Evolutionary conservation across 768 basidiomycete species (phyloP).

Genomic region (Amanita muscaria): DNA sequence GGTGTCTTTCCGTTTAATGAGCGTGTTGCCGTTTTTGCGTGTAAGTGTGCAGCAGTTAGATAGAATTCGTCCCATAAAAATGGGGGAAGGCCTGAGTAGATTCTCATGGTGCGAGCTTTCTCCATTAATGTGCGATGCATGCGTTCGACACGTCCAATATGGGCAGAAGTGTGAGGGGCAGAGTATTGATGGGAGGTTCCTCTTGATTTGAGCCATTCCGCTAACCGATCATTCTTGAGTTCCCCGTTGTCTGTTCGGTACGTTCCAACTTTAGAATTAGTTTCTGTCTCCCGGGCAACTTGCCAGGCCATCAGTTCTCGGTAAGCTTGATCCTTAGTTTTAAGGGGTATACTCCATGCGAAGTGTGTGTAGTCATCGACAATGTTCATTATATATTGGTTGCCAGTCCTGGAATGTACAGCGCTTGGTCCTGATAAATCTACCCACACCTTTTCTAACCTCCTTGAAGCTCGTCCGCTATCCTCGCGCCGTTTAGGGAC

Average conservation of each 20-base stretch:
- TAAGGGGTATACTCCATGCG: slow-evolving; percentile 26
- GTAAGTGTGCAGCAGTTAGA: slow-evolving; percentile 20
- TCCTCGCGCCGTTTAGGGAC: slow-evolving; percentile 21
- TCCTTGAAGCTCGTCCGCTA: slow-evolving; percentile 16
- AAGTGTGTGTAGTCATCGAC: slow-evolving; percentile 24
- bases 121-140: slow-evolving; percentile 26
- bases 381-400: slow-evolving; percentile 25
- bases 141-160: slow-evolving; percentile 28
- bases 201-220: slow-evolving; percentile 10
- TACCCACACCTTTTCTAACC: slow-evolving; percentile 22
- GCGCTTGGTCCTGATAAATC: slow-evolving; percentile 20
- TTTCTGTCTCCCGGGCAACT: slow-evolving; percentile 14
- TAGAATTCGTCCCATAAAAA: slow-evolving; percentile 27
- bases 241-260: slow-evolving; percentile 18
- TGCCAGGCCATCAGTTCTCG: slow-evolving; percentile 21
- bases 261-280: slow-evolving; percentile 12
- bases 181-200: slow-evolving; percentile 15
- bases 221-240: slow-evolving; percentile 15
- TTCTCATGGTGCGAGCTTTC: slow-evolving; percentile 17
- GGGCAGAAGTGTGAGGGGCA: slow-evolving; percentile 25
- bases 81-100: slow-evolving; percentile 17
- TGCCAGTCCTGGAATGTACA: slow-evolving; percentile 18
- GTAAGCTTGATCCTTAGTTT: slow-evolving; percentile 19
- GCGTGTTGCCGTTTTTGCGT: slow-evolving; percentile 8
- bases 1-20: slow-evolving; percentile 10